Conservation (phyloP, 306 rosid genomes). For the Rosa multiflora region DNA sequence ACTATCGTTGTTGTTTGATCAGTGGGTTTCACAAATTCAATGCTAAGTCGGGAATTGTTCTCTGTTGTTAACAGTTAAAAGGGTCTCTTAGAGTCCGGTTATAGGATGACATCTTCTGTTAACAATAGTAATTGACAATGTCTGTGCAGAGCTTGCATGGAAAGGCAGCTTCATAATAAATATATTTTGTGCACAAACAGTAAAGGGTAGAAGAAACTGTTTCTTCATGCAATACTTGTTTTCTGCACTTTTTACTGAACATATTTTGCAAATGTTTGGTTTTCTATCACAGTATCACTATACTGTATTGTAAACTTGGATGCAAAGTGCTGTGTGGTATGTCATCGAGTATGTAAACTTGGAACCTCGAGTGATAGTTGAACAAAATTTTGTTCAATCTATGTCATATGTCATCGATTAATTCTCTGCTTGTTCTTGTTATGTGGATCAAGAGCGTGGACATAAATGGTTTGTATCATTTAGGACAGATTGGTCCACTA, state of each 20-base stretch:
- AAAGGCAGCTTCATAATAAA: background rate
- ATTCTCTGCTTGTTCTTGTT: background rate
- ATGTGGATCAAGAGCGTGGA: background rate
- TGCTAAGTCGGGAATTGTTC: background rate
- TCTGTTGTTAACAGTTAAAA: background rate
- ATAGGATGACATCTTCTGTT: background rate
- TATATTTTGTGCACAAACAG: background rate
- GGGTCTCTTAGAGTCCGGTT: background rate
- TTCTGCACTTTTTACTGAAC: background rate
- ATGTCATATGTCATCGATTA: background rate
- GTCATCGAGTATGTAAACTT: background rate
- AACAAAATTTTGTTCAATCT: background rate
- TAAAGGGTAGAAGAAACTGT: background rate
- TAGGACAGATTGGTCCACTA: no score
- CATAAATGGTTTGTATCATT: background rate
- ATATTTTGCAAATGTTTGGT: background rate
- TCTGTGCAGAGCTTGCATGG: background rate
- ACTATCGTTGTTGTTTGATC: background rate
- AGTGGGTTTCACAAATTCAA: background rate
- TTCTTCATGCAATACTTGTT: background rate
- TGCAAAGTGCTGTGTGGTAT: background rate
- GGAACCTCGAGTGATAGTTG: background rate
- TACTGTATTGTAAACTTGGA: background rate
- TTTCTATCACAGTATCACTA: background rate
- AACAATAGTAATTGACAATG: background rate